phyloP scores from a whole-genome alignment of 2,329 filamentous ascomycete species.

The Plenodomus biglobosus region DNA sequence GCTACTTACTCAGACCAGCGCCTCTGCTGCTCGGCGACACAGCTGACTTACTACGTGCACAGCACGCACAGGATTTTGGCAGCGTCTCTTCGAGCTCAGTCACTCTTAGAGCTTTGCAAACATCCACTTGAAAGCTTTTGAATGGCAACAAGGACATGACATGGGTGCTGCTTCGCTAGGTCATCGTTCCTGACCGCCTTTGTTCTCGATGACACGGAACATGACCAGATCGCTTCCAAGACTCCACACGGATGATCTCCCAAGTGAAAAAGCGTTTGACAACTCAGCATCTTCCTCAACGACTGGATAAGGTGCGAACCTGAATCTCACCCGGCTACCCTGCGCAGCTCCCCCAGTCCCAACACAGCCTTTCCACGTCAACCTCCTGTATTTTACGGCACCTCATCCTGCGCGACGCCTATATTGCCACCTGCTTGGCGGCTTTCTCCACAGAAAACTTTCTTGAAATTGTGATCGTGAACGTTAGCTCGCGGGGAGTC shows the following conservation, averaged over 20 bases:
- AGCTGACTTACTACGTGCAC: not conserved
- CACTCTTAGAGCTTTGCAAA: not conserved
- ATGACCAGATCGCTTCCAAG: not conserved
- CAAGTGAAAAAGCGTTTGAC: not conserved
- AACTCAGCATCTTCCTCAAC: not conserved
- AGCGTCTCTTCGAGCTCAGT: too few relatives aligned
- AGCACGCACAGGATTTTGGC: not conserved
- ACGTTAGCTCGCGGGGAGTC: constrained; percentile 43
- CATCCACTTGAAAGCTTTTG: not conserved
- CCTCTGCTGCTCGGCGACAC: not conserved
- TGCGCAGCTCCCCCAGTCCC: not conserved
- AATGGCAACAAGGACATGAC: not conserved
- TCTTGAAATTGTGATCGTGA: constrained; percentile 33
- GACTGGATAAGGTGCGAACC: not conserved
- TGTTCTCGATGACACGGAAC: not conserved
- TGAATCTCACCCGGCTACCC: not conserved
- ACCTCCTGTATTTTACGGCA: constrained; percentile 11
- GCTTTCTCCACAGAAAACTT: constrained; percentile 33
- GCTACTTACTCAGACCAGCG: constrained; percentile 1
- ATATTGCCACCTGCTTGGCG: constrained; percentile 15
- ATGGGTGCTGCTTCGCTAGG: not conserved
- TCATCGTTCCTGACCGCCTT: not conserved
- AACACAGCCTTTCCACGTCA: not conserved
- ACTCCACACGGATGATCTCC: not conserved
- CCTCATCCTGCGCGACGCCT: constrained; percentile 11